phyloP scores from a whole-genome alignment of 164 flowering plant genomes.

The Vitis rotundifolia region DNA sequence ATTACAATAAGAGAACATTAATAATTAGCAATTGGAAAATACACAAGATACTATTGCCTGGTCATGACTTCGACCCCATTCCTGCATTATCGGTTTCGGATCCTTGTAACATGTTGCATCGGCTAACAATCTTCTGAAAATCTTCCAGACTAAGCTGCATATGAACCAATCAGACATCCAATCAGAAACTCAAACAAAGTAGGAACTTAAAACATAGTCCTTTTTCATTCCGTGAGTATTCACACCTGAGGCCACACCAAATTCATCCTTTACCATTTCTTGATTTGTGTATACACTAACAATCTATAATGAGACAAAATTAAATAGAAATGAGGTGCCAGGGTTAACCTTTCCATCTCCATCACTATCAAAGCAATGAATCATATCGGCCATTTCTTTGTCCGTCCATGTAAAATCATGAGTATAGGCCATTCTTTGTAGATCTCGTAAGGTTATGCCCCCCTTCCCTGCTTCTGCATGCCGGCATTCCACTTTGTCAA shows the following conservation, averaged over 20 bases:
- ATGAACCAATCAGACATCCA: background rate
- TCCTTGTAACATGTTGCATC: slow-evolving; percentile 68
- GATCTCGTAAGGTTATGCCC: slow-evolving; percentile 50
- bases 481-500: slow-evolving; percentile 7
- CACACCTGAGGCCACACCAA: too few species aligned
- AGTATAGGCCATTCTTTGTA: slow-evolving; percentile 53
- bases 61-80: too few species aligned
- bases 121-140: slow-evolving; percentile 52
- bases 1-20: too few species aligned
- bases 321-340: background rate
- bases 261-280: too few species aligned
- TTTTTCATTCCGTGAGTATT: too few species aligned
- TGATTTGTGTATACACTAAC: too few species aligned
- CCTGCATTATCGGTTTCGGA: slow-evolving; percentile 9
- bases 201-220: too few species aligned
- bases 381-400: slow-evolving; percentile 78
- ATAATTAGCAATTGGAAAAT: too few species aligned
- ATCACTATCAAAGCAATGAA: slow-evolving; percentile 67
- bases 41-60: too few species aligned
- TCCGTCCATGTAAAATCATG: slow-evolving; percentile 93
- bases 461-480: slow-evolving; percentile 73
- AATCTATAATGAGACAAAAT: background rate
- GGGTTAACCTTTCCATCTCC: slow-evolving; percentile 74
- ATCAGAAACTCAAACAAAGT: background rate
- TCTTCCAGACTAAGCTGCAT: slow-evolving; percentile 77